Conservation (phyloP, 1,284 basidiomycete species). For the Ustilago tritici region DNA sequence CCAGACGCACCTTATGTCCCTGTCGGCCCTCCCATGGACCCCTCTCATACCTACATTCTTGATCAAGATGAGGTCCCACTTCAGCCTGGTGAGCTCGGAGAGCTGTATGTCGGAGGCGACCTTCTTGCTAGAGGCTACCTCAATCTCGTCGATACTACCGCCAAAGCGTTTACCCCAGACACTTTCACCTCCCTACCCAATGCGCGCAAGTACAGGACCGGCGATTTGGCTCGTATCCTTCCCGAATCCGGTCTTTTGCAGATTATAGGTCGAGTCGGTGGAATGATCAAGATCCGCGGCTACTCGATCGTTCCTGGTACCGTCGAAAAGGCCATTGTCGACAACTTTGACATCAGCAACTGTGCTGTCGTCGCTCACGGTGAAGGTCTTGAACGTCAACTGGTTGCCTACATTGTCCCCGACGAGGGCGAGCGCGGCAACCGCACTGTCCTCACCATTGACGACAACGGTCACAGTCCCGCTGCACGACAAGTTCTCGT, state of each 20-base stretch:
- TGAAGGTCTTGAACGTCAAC: slow-evolving; percentile 65
- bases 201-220: slow-evolving; percentile 66
- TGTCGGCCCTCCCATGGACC: slow-evolving; percentile 64
- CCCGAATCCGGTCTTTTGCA: slow-evolving; percentile 60
- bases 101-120: slow-evolving; percentile 66
- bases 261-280: slow-evolving; percentile 67
- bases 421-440: slow-evolving; percentile 48
- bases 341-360: slow-evolving; percentile 61
- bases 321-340: slow-evolving; percentile 66
- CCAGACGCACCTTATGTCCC: slow-evolving; percentile 56
- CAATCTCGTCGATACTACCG: slow-evolving; percentile 65
- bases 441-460: slow-evolving; percentile 50
- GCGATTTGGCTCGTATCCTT: slow-evolving; percentile 63
- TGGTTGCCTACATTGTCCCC: slow-evolving; percentile 66
- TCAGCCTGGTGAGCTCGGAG: slow-evolving; percentile 56
- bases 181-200: slow-evolving; percentile 24
- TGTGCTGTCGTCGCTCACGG: slow-evolving; percentile 66
- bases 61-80: slow-evolving; percentile 58
- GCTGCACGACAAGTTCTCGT: slow-evolving; percentile 56
- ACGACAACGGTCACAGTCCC: slow-evolving; percentile 65
- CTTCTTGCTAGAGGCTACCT: slow-evolving; percentile 67
- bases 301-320: slow-evolving; percentile 65
- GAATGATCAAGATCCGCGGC: slow-evolving; percentile 69
- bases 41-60: slow-evolving; percentile 63
- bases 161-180: slow-evolving; percentile 62